These are phyloP conservation scores for Ceratocystis cubensis DNA, from an alignment of 2,329 filamentous ascomycete species.

Conservation along the genomic window DNA sequence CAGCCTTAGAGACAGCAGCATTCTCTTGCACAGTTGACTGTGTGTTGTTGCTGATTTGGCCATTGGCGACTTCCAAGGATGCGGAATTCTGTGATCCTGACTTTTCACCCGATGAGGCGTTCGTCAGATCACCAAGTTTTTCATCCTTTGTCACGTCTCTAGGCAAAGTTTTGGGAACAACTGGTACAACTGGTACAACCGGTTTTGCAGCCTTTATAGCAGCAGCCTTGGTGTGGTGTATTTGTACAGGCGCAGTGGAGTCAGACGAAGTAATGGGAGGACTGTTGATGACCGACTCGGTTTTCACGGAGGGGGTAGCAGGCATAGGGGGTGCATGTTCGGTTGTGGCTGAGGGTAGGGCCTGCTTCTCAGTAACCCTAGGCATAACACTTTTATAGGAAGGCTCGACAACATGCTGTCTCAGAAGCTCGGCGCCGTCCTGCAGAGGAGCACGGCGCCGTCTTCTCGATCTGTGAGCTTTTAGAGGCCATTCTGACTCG, in stretches of 20 bases:
- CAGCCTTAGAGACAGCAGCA: constrained; percentile 23
- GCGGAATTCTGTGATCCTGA: neutral
- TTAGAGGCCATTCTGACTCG: constrained; percentile 38
- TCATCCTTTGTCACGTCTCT: constrained; percentile 25
- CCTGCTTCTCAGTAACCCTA: neutral
- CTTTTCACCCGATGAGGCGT: neutral
- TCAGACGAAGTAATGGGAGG: neutral
- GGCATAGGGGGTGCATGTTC: neutral
- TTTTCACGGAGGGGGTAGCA: neutral
- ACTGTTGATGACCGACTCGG: neutral
- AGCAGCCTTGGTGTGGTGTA: constrained; percentile 6
- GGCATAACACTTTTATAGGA: neutral
- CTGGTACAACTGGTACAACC: constrained; percentile 37
- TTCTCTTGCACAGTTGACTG: constrained; percentile 23
- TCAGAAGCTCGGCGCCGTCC: constrained; percentile 14
- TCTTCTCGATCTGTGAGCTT: constrained; percentile 26
- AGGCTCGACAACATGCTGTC: constrained; percentile 21
- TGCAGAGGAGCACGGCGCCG: constrained; percentile 14
- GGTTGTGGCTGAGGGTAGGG: neutral
- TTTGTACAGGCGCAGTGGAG: neutral
- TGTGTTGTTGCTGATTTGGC: constrained; percentile 13
- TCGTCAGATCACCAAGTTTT: neutral
- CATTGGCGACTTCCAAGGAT: constrained; percentile 12
- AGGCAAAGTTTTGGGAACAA: constrained; percentile 33
- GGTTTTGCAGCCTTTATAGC: constrained; percentile 27